Conservation (phyloP, 1,284 basidiomycete genomes). For the Porphyrellus sp. region DNA sequence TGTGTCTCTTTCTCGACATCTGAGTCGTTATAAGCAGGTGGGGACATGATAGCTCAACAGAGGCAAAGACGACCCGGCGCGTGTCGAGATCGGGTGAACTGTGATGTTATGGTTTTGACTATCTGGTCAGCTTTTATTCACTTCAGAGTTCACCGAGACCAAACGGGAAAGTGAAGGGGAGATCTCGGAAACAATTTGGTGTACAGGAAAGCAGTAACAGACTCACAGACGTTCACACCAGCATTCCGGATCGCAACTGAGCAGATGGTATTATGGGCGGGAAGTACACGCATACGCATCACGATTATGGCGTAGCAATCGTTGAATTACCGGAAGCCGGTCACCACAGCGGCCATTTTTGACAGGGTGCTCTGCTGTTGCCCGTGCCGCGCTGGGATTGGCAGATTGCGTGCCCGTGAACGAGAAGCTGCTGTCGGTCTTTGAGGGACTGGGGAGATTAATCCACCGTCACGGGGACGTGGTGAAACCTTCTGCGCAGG, state of each 20-base stretch:
- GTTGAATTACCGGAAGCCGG: slow-evolving; percentile 12
- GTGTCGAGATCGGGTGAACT: slow-evolving; percentile 17
- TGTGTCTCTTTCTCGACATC: slow-evolving; percentile 59
- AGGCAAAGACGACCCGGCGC: slow-evolving; percentile 12
- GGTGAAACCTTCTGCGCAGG: not conserved
- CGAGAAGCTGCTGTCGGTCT: not conserved
- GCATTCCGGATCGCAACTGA: slow-evolving; percentile 10
- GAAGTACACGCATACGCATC: not conserved
- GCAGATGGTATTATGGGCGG: slow-evolving; percentile 4
- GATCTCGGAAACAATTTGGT: slow-evolving; percentile 21
- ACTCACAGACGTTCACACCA: slow-evolving; percentile 15
- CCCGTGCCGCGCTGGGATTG: not conserved
- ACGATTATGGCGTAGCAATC: slow-evolving; percentile 5
- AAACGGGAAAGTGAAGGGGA: slow-evolving; percentile 10
- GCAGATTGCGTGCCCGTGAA: slow-evolving; percentile 1
- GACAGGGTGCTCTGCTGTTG: not conserved
- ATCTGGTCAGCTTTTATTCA: slow-evolving; percentile 25
- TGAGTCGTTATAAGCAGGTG: slow-evolving; percentile 44
- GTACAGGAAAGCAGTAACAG: slow-evolving; percentile 4
- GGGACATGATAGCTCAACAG: slow-evolving; percentile 35
- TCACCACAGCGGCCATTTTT: slow-evolving; percentile 8
- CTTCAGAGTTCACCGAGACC: not conserved
- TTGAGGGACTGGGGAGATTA: not conserved
- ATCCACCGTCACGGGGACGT: slow-evolving; percentile 6
- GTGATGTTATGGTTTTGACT: not conserved